Evolutionary conservation across 2,329 filamentous ascomycete species (phyloP).

Genomic region (Aspergillus pseudoglaucus): DNA sequence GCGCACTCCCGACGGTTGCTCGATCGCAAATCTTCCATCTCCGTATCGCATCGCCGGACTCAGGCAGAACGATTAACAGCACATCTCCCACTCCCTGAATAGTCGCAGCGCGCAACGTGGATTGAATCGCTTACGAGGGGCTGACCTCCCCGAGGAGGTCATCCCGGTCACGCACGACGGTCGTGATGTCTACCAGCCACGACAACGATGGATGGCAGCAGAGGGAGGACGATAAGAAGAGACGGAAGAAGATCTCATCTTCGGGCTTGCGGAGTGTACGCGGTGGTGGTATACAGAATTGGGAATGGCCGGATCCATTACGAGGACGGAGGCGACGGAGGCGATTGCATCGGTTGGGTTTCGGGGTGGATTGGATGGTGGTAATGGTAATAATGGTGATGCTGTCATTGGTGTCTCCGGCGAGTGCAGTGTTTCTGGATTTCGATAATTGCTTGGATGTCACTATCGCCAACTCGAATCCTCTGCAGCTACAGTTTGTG

Average conservation of each 20-base stretch:
- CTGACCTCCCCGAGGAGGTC: slow-evolving; percentile 38
- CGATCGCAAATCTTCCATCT: background rate
- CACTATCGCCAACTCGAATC: slow-evolving; percentile 52
- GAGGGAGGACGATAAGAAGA: background rate
- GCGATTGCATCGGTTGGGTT: slow-evolving; percentile 1
- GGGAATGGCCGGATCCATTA: slow-evolving; percentile 16
- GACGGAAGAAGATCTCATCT: background rate
- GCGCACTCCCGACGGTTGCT: background rate
- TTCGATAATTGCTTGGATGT: slow-evolving; percentile 76
- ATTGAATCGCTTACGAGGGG: slow-evolving; percentile 30
- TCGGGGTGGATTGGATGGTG: slow-evolving; percentile 6
- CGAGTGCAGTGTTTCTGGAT: slow-evolving; percentile 60
- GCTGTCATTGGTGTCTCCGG: slow-evolving; percentile 31
- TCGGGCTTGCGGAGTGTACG: slow-evolving; percentile 3
- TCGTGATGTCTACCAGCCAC: slow-evolving; percentile 23
- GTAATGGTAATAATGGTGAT: slow-evolving; percentile 18
- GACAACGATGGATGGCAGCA: slow-evolving; percentile 17
- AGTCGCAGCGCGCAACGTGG: slow-evolving; percentile 28
- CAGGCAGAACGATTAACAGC: background rate
- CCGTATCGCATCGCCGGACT: background rate
- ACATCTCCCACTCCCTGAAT: slow-evolving; percentile 2
- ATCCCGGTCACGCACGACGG: slow-evolving; percentile 24
- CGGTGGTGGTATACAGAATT: slow-evolving; percentile 8
- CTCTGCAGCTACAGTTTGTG: slow-evolving; percentile 68
- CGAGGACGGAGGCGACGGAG: slow-evolving; percentile 13